Percentiles rank a stretch among this genome's conserved stretches.
Evolutionary conservation across 225 moss, liverwort and hornwort species (phyloP).

Genomic region (Bryum argenteum): DNA sequence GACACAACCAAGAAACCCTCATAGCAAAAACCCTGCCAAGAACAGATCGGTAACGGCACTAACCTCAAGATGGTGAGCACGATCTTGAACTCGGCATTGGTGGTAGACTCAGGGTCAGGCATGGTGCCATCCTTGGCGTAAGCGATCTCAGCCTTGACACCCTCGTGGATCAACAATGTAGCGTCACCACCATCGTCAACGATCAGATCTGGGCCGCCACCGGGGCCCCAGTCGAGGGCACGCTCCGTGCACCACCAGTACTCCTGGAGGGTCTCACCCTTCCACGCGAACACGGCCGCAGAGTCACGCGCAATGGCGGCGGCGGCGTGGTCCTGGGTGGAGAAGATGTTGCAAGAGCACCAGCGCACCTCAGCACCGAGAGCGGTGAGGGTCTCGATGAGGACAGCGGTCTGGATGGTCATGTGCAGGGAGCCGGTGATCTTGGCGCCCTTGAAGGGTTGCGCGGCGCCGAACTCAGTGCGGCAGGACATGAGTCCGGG

Average conservation of each 20-base stretch:
- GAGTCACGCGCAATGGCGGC: conserved; percentile 88
- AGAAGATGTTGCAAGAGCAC: conserved; percentile 99
- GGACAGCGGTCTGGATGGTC: conserved; percentile 90
- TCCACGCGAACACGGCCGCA: conserved; percentile 96
- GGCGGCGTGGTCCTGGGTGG: conserved; percentile 93
- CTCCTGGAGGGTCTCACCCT: conserved; percentile 95
- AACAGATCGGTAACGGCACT: no score
- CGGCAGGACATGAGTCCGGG: conserved; percentile 79
- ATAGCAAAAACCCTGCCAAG: not conserved
- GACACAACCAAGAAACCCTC: not conserved
- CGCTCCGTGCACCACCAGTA: conserved; percentile 99
- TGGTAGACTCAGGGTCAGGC: conserved; percentile 76
- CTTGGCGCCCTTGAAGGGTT: conserved; percentile 90
- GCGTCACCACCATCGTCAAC: conserved; percentile 97
- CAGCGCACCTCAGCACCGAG: conserved; percentile 91
- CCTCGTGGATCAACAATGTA: conserved; percentile 92
- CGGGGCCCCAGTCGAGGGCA: conserved; percentile 87
- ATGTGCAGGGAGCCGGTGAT: conserved; percentile 96
- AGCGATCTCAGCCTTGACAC: conserved; percentile 93
- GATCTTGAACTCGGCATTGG: conserved; percentile 89
- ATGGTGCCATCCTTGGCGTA: conserved; percentile 75
- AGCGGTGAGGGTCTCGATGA: conserved; percentile 90
- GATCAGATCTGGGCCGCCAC: conserved; percentile 89
- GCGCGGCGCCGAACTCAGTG: conserved; percentile 70
- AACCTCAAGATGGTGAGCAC: conserved; percentile 67